These are phyloP conservation scores for Rhizopogon rudus DNA, from an alignment of 768 basidiomycete species.

Conservation along the genomic window DNA sequence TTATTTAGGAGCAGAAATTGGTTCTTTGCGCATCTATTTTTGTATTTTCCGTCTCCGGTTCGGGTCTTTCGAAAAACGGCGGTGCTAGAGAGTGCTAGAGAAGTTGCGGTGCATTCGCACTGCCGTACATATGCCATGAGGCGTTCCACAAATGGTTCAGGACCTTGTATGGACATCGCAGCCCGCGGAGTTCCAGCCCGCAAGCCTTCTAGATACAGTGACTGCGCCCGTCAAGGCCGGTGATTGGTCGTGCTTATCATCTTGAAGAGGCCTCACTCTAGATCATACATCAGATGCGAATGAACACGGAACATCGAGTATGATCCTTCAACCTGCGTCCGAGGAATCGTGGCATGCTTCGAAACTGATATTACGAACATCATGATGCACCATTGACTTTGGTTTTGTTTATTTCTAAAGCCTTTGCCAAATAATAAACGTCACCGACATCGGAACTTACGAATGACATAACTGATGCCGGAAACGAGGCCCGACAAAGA, in stretches of 20 bases:
- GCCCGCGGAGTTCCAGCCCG: background rate
- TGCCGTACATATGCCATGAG: background rate
- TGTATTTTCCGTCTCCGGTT: background rate
- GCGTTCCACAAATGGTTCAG: background rate
- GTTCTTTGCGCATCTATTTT: background rate
- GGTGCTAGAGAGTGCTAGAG: background rate
- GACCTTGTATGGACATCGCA: background rate
- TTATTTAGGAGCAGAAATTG: background rate
- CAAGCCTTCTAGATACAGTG: background rate
- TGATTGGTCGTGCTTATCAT: background rate
- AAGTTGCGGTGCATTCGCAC: no score
- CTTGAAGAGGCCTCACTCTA: background rate
- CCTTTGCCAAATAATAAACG: background rate
- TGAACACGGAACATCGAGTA: background rate
- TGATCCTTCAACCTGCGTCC: background rate
- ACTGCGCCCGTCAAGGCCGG: background rate
- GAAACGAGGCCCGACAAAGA: background rate
- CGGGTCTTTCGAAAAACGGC: background rate
- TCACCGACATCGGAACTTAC: background rate
- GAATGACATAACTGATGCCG: background rate
- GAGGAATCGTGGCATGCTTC: background rate
- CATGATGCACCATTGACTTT: background rate
- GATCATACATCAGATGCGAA: background rate
- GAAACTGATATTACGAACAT: background rate
- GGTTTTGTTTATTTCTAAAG: slow-evolving; percentile 1